Conservation (phyloP, 1,284 basidiomycete genomes). For the Ustilago cynodontis region DNA sequence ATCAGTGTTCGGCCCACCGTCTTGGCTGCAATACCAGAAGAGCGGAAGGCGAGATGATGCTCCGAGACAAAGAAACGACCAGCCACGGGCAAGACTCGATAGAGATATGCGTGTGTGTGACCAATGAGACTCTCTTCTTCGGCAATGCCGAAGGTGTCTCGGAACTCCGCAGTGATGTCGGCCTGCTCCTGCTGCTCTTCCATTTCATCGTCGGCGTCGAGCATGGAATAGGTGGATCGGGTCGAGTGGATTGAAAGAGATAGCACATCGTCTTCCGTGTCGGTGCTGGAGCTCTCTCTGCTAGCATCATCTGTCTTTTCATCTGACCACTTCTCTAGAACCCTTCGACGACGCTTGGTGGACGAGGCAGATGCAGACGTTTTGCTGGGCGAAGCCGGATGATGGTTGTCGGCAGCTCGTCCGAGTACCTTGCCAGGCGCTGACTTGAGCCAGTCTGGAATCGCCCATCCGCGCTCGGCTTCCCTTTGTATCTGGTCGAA, state of each 20-base stretch:
- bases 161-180: conserved; percentile 34
- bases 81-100: conserved; percentile 57
- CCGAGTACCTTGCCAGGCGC: conserved; percentile 43
- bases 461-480: conserved; percentile 48
- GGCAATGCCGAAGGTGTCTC: conserved; percentile 48
- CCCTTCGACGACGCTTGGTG: conserved; percentile 25
- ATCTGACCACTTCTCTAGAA: conserved; percentile 48
- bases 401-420: conserved; percentile 8
- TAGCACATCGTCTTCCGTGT: conserved; percentile 37
- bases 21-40: conserved; percentile 55
- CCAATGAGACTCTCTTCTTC: conserved; percentile 49
- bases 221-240: conserved; percentile 44
- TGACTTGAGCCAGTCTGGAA: conserved; percentile 48
- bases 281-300: conserved; percentile 32
- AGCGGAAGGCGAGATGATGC: conserved; percentile 63
- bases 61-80: conserved; percentile 60
- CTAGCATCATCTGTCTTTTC: conserved; percentile 21
- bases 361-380: not conserved
- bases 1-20: conserved; percentile 76
- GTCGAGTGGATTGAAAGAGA: conserved; percentile 38
- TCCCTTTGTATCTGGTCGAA: conserved; percentile 48
- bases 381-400: not conserved
- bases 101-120: conserved; percentile 55
- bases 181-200: conserved; percentile 17
- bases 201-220: conserved; percentile 33